Evolutionary conservation across 106 monocot genomes (phyloP), one percentile per base, ranked within the genome.

Genomic region (Phalaenopsis equestris): DNA sequence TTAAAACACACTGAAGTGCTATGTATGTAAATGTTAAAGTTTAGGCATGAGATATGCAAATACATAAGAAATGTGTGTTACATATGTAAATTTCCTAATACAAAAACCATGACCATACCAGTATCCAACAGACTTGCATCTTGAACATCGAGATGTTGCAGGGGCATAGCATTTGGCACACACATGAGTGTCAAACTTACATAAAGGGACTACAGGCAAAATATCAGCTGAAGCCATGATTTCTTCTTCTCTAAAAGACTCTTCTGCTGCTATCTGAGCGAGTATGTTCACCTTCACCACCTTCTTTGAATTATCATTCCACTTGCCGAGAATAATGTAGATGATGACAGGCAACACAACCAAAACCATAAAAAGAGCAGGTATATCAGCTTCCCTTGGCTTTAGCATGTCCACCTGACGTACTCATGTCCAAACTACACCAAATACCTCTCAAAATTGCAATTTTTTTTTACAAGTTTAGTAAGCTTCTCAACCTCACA

Each of bases 71-170:
- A 30, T 30, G 30, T 30, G 30, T 30, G 30, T 30, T 30, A 30
- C 30, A 30, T 30, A 30, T 30, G 30, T 30, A 30, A 30, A 30
- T 30, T 30, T 30, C 30, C 0, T 0, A 30, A 30, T 30, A 30
- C 30, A 30, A 39, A 38, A 70, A 15, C 14, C 7, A 12, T 70
- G 70, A 14, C 6, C 87, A 67, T 92, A 97, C 97, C 97, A 97
- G 77, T 97, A 97, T 92, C 97, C 88, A 36, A 92, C 87, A 67
- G 97, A 92, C 82, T 97, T 97, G 92, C 97, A 97, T 88, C 92
- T 87, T 24, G 97, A 92, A 78, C 97, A 97, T 45, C 97, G 88
- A 52, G 97, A 94, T 21, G 88, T 92, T 41, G 97, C 97, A 78
- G 94, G 94, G 24, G 90, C 77, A 64, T 87, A 87, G 82, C 97